These are phyloP conservation scores for Solanum ossicruentum DNA, from an alignment of 257 asterid genomes.

Conservation along the genomic window DNA sequence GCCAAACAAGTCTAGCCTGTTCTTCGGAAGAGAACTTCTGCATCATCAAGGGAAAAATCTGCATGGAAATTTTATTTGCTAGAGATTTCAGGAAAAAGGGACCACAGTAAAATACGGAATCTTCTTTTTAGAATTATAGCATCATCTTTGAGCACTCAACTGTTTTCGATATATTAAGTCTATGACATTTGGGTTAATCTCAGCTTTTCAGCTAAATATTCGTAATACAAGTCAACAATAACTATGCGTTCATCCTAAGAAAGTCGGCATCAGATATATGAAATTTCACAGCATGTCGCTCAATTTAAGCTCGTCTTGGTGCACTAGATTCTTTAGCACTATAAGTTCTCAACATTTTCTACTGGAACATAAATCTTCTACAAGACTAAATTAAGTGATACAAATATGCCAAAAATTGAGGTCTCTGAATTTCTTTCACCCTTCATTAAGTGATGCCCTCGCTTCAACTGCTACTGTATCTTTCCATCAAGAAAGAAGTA, in stretches of 20 bases:
- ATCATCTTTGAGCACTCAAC: not conserved
- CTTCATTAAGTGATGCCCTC: not conserved
- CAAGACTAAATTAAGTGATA: not conserved
- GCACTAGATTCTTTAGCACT: not conserved
- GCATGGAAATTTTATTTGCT: constrained; percentile 10
- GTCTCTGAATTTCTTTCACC: not conserved
- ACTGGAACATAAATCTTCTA: not conserved
- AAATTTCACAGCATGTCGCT: not conserved
- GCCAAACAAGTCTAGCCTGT: constrained; percentile 78
- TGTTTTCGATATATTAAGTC: not conserved
- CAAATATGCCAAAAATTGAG: not conserved
- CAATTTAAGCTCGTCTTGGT: not conserved
- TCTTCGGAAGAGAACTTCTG: constrained; percentile 39
- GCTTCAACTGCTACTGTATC: not conserved
- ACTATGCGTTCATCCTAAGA: not conserved
- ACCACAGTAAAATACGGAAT: not conserved
- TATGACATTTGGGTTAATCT: not conserved
- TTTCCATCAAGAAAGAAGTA: not conserved
- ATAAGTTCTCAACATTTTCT: not conserved
- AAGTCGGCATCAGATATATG: not conserved
- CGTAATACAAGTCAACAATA: not conserved
- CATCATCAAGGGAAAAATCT: constrained; percentile 69
- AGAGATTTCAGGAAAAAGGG: not conserved
- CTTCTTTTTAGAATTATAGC: not conserved
- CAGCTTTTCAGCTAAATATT: not conserved